Base-by-base conservation (phyloP, 805 yeast genomes). In the Candida koratica region DNA sequence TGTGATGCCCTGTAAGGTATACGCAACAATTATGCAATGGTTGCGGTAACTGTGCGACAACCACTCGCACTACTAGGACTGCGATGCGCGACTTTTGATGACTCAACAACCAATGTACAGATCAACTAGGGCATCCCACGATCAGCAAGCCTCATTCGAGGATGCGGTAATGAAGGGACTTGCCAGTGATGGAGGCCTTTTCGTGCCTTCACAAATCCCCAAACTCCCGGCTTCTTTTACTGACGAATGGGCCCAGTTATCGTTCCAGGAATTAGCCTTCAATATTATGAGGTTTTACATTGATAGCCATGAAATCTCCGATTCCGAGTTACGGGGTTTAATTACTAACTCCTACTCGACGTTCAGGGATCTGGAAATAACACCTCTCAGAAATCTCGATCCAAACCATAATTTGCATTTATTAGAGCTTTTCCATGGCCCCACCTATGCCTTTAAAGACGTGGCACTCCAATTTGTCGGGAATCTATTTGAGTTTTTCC, bases 381-480 rank as follows among this genome's bases (percentile, higher is more conserved):
- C 98, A 13, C 99, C 99, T 17, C 61, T 88, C 32, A 75, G 69
- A 22, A 69, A 82, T 35, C 74, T 84, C 42, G 79, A 80, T 46
- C 67, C 68, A 29, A 53, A 67, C 39, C 37, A 42, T 9, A 67
- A 75, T 32, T 65, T 90, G 42, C 82, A 85, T 56, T 65, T 93
- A 38, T 71, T 93, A 53, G 99, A 93, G 64, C 72, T 93, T 41
- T 93, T 93, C 79, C 99, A 93, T 57, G 99, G 99, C 24, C 99
- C 99, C 46, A 93, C 99, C 4, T 93, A 90, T 56, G 99, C 99
- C 11, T 93, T 93, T 73, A 93, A 93, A 64, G 99, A 93, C 60
- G 98, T 93, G 46, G 99, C 99, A 4, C 74, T 93, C 56, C 99
- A 93, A 62, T 90, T 93, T 61, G 94, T 93, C 32, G 99, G 99